These are phyloP conservation scores for Durusdinium trenchii DNA, from an alignment of 73 alveolate species.

Conservation along the genomic window DNA sequence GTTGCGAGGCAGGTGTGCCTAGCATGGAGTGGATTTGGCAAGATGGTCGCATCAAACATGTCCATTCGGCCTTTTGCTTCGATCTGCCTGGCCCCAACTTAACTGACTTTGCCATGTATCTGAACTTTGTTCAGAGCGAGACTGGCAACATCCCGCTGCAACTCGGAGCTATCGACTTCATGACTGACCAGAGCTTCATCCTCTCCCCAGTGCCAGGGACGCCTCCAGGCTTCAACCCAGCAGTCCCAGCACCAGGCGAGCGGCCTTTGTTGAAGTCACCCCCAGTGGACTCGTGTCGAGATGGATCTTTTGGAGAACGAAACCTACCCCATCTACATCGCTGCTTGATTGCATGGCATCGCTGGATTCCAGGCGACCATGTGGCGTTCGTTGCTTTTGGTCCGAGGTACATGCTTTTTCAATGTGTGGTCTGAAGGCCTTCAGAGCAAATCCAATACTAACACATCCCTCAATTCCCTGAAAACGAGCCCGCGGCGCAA, in stretches of 20 bases:
- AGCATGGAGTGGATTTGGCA: constrained; percentile 52
- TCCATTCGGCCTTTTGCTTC: background rate
- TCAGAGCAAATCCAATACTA: no score
- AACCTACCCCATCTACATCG: constrained; percentile 12
- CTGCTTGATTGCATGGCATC: no score
- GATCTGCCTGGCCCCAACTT: constrained; percentile 42
- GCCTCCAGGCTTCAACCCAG: background rate
- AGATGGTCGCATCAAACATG: constrained; percentile 25
- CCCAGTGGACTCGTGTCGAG: background rate
- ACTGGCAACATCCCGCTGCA: background rate
- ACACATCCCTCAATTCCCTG: no score
- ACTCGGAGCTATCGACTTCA: constrained; percentile 3
- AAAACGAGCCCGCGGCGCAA: no score
- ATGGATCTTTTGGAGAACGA: constrained; percentile 52
- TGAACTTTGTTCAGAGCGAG: background rate
- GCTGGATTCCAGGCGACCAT: no score
- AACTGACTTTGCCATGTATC: background rate
- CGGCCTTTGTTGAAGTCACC: no score
- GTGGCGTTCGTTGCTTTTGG: no score
- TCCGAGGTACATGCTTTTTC: no score
- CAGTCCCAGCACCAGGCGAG: background rate
- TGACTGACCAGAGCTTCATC: background rate
- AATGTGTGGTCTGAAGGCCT: no score
- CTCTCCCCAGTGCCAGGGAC: background rate
- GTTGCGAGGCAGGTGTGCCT: background rate